Evolutionary conservation across 78 protist genomes (phyloP), one percentile per base, ranked within the genome.

Genomic region (Cavenderia fasciculata): DNA sequence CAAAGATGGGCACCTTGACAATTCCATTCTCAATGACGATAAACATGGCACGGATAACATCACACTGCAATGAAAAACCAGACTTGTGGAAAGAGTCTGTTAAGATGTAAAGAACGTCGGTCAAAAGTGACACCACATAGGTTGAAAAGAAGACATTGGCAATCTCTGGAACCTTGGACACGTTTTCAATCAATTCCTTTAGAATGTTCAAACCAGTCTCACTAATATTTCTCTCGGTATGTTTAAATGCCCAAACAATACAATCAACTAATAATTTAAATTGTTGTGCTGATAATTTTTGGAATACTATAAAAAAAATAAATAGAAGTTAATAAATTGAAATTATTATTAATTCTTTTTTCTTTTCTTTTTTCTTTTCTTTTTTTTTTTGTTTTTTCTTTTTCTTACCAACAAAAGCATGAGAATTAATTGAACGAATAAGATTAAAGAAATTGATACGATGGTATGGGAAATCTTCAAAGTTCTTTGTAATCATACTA

Each of bases 171-270:
- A 59, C 76, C 14, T 61, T 66, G 0, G 85, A 72, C 2, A 93
- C 87, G 14, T 86, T 86, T 51, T 76, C 85, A 49, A 93, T 88
- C 21, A 93, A 44, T 31, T 93, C 95, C 34, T 65, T 59, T 31
- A 93, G 84, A 23, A 79, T 86, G 63, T 59, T 59, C 14, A 93
- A 51, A 44, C 95, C 99, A 38, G 97, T 96, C 61, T 96, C 98
- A 34, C 92, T 66, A 27, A 96, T 90, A 44, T 92, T 87, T 40
- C 97, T 79, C 77, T 97, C 98, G 14, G 95, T 90, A 85, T 97
- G 99, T 84, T 97, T 95, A 73, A 97, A 57, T 0, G 98, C 98
- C 98, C 99, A 97, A 49, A 97, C 77, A 61, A 97, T 87, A 27
- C 96, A 76, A 72, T 96, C 98, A 41, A 98, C 75, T 31, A 97